phyloP scores from a whole-genome alignment of 2,329 filamentous ascomycete genomes.

The Botrytis hyacinthi region DNA sequence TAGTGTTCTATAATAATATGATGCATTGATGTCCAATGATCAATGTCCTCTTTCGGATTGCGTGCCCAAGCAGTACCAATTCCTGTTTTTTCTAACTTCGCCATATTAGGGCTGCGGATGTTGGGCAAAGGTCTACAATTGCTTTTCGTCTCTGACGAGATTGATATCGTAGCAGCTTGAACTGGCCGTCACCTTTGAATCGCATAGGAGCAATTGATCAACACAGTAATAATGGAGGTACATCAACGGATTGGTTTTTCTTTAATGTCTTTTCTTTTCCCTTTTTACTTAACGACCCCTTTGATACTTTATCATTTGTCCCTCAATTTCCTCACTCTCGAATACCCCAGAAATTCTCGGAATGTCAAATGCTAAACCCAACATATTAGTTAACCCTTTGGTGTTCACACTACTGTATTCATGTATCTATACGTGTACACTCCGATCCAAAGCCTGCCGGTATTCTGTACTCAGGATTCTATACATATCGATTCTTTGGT shows the following conservation, averaged over 20 bases:
- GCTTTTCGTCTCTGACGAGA: not conserved
- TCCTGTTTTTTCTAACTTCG: not conserved
- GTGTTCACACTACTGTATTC: not conserved
- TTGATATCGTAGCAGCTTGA: not conserved
- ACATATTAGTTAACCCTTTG: not conserved
- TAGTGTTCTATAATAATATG: not conserved
- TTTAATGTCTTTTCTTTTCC: not conserved
- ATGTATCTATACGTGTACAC: not conserved
- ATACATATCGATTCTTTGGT: not conserved
- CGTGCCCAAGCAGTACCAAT: not conserved
- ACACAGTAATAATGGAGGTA: not conserved
- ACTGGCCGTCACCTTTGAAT: not conserved
- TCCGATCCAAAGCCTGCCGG: not conserved
- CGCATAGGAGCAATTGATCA: not conserved
- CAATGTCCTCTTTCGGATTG: not conserved
- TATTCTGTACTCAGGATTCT: not conserved
- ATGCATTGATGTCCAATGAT: not conserved
- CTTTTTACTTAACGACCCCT: not conserved
- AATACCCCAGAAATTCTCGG: too few species aligned
- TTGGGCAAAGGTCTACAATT: too few species aligned
- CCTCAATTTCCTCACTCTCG: not conserved
- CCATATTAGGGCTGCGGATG: not conserved
- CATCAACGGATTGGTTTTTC: not conserved
- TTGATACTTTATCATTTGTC: not conserved
- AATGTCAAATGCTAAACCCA: not conserved